Evolutionary conservation across 306 rosid species (phyloP).

Genomic region (Cucumis hystrix): DNA sequence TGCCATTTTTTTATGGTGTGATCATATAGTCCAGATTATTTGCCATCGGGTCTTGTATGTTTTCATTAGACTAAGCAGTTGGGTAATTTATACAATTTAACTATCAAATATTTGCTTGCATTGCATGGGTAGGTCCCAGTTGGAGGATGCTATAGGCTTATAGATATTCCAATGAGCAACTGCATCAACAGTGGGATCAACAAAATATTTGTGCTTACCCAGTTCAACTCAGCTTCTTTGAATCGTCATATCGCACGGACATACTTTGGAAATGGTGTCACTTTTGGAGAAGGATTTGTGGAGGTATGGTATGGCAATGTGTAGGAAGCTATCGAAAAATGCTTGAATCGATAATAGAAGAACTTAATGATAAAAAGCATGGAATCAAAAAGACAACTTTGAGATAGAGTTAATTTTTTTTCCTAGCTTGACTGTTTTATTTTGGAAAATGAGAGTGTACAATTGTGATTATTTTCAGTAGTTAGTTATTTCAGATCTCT

Average conservation of each 20-base stretch:
- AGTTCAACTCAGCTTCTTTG: slow-evolving; percentile 34
- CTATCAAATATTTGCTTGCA: not conserved
- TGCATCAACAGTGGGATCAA: slow-evolving; percentile 38
- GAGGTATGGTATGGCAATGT: slow-evolving; percentile 24
- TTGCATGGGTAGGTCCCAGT: slow-evolving; percentile 28
- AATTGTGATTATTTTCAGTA: not conserved
- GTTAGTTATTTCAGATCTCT: not conserved
- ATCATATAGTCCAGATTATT: too few species aligned
- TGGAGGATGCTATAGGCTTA: slow-evolving; percentile 44
- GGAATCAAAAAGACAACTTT: not conserved
- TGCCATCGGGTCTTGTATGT: not conserved
- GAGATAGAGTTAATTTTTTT: not conserved
- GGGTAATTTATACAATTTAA: not conserved
- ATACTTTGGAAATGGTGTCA: slow-evolving; percentile 33
- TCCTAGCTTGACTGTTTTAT: not conserved
- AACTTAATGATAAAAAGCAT: not conserved
- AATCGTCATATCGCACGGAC: slow-evolving; percentile 39
- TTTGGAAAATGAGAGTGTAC: not conserved
- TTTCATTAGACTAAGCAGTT: not conserved
- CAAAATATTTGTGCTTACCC: slow-evolving; percentile 35
- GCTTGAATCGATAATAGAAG: not conserved
- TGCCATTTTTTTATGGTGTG: not conserved
- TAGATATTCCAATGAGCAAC: slow-evolving; percentile 42
- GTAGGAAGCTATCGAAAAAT: not conserved
- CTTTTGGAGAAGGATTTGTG: slow-evolving; percentile 37